Evolutionary conservation across 768 basidiomycete species (phyloP), one percentile per base, ranked within the genome.

Genomic region (Hericium coralloides): DNA sequence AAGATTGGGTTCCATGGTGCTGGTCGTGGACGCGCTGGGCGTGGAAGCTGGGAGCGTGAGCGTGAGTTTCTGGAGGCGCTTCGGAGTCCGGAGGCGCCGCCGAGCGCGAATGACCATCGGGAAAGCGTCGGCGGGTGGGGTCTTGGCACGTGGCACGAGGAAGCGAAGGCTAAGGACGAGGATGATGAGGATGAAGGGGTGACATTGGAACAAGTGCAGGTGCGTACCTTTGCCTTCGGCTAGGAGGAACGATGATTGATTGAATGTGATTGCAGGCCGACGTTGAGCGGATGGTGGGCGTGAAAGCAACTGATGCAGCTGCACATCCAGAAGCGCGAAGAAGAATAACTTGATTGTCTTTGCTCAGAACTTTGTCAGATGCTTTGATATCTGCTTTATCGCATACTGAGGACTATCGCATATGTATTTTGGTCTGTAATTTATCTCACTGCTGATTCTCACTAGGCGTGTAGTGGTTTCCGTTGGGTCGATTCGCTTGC

Each of bases 91-190:
- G 60, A 53, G 9, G 31, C 31, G 8, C 56, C 23, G 12, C 14
- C 55, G 9, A 56, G 49, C 36, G 25, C 36, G 65, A 43, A 68
- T 43, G 57, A 71, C 6, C 39, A 54, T 10, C 72, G 78, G 39
- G 77, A 75, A 15, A 83, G 80, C 59, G 73, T 78, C n/a, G 84
- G 85, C 12, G 87, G 87, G 14, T 90, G 87, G 87, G 88, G 86
- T 2, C 71, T 89, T 2, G 88, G 85, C 7, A 78, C 55, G 14
- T 58, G 60, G 54, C 66, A 80, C 58, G 79, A 80, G 55, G 82
- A 80, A 52, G 66, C 63, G 20, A 68, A 62, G 15, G 79, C 73
- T 63, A 70, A 72, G 20, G 71, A 69, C 20, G 81, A 80, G 18
- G 83, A 79, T 2, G 84, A 85, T 5, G 85, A 86, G 38, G 83